Conservation (phyloP, 805 yeast species). For the Sugiyamaella chiloensis region DNA sequence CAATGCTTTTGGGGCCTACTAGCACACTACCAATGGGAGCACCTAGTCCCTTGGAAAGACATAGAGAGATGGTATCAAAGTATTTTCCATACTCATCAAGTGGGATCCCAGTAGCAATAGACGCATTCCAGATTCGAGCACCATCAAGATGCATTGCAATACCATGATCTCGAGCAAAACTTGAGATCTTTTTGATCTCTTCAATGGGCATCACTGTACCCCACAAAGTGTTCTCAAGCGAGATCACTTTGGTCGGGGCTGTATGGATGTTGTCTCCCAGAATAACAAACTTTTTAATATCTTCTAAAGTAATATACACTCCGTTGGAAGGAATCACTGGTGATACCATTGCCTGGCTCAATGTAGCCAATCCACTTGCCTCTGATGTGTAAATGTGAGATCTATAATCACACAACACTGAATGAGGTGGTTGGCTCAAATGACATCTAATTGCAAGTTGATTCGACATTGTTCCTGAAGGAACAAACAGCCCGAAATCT, state of each 20-base stretch:
- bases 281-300: constrained; percentile 56
- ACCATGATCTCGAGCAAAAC: constrained; percentile 60
- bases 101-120: constrained; percentile 67
- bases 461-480: constrained; percentile 86
- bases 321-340: constrained; percentile 84
- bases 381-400: constrained; percentile 81
- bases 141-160: constrained; percentile 83
- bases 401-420: constrained; percentile 78
- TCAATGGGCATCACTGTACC: constrained; percentile 79
- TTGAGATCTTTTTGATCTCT: constrained; percentile 67
- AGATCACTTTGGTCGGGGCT: constrained; percentile 83
- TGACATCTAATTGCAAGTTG: constrained; percentile 80
- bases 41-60: constrained; percentile 85
- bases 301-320: constrained; percentile 72
- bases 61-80: constrained; percentile 84
- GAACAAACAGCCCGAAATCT: constrained; percentile 77
- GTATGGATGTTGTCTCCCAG: constrained; percentile 82
- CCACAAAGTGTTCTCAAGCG: constrained; percentile 84
- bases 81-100: constrained; percentile 66
- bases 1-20: constrained; percentile 60
- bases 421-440: constrained; percentile 78
- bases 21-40: constrained; percentile 91
- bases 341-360: constrained; percentile 88
- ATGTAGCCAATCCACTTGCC: constrained; percentile 87
- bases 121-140: constrained; percentile 94